phyloP scores from a whole-genome alignment of 2,329 filamentous ascomycete genomes.

The Escovopsis sp. region DNA sequence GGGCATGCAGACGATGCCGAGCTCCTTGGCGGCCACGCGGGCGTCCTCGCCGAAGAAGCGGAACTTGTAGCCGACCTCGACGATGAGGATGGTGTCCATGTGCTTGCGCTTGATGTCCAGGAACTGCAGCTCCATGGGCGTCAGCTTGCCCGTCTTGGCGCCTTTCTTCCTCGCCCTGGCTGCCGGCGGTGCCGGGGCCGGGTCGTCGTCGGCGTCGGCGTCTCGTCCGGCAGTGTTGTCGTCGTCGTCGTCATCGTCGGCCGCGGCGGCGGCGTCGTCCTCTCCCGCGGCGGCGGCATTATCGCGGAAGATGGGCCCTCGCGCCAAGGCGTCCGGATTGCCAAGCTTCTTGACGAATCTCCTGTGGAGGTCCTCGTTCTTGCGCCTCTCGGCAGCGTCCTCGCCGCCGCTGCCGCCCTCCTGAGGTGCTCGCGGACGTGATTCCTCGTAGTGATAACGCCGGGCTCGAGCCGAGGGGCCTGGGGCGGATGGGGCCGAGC shows the following conservation, averaged over 20 bases:
- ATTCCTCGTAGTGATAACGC: constrained; percentile 35
- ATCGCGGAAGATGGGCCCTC: constrained; percentile 41
- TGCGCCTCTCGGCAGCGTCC: constrained; percentile 27
- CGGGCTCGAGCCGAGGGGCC: constrained; percentile 29
- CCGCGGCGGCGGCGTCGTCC: constrained; percentile 22
- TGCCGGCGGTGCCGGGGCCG: constrained; percentile 17
- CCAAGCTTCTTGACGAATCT: constrained; percentile 87
- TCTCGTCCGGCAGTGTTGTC: constrained; percentile 21
- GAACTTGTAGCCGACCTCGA: constrained; percentile 97
- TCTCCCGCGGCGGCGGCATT: constrained; percentile 39
- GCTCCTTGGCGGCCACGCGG: constrained; percentile 69
- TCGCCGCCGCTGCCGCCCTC: constrained; percentile 18
- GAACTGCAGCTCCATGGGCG: constrained; percentile 86
- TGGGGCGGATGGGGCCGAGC: not conserved
- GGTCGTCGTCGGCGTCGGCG: constrained; percentile 41
- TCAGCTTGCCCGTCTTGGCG: constrained; percentile 61
- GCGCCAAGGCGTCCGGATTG: constrained; percentile 65
- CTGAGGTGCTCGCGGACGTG: constrained; percentile 24
- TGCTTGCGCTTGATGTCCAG: constrained; percentile 88
- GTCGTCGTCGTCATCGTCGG: constrained; percentile 39
- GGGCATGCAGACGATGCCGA: constrained; percentile 92
- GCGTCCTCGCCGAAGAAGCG: constrained; percentile 95
- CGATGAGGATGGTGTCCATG: constrained; percentile 75
- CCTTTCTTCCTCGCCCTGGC: constrained; percentile 48
- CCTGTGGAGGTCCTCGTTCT: constrained; percentile 59